Evolutionary conservation across 2,329 filamentous ascomycete species (phyloP).

Genomic region (Tolypocladium amazonense): DNA sequence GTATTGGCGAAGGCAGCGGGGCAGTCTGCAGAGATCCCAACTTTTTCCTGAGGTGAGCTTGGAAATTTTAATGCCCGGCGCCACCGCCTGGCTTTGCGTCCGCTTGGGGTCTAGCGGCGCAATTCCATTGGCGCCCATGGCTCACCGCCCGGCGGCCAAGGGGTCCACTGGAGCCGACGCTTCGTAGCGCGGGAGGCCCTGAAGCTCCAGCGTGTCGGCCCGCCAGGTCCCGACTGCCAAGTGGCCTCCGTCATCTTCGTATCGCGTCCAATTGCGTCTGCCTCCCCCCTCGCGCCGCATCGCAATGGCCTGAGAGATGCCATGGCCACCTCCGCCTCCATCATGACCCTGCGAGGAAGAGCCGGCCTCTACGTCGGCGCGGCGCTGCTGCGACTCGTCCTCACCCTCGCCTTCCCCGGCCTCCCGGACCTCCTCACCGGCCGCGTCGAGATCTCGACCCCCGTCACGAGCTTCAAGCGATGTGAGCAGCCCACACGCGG

Average conservation of each 20-base stretch:
- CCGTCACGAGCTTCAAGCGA: constrained; percentile 96
- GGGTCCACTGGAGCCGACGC: neutral
- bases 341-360: constrained; percentile 30
- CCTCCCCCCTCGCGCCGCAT: neutral
- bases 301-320: constrained; percentile 16
- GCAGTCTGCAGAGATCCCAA: constrained; percentile 14
- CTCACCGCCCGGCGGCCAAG: constrained; percentile 13
- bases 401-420: constrained; percentile 72
- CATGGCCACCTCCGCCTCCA: constrained; percentile 22
- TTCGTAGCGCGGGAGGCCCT: neutral
- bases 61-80: constrained; percentile 23
- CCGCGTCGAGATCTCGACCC: constrained; percentile 92
- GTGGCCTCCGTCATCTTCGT: constrained; percentile 8
- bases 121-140: neutral
- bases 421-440: constrained; percentile 78
- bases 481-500: constrained; percentile 40
- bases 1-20: constrained; percentile 16
- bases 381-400: constrained; percentile 64
- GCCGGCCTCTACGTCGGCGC: constrained; percentile 61
- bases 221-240: constrained; percentile 2
- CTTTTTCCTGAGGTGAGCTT: constrained; percentile 19
- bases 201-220: neutral
- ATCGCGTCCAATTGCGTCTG: neutral
- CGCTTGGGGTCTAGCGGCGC: constrained; percentile 6
- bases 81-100: constrained; percentile 14